Percentiles rank a stretch among this genome's conserved stretches.
Evolutionary conservation across 1,284 basidiomycete genomes (phyloP).

Genomic region (Moesziomyces parantarcticus): DNA sequence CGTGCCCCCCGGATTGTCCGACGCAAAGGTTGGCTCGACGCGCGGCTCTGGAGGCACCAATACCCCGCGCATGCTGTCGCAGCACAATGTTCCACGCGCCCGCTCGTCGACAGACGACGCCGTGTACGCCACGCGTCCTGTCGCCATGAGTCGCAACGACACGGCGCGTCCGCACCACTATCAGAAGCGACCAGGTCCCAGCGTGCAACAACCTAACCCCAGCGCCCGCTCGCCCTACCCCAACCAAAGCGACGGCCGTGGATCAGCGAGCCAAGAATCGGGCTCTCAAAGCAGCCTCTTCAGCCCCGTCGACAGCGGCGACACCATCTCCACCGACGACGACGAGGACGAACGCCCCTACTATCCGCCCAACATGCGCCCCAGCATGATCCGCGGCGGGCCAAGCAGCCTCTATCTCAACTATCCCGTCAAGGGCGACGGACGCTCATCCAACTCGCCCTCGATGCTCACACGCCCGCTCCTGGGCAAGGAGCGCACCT

Average conservation of each 20-base stretch:
- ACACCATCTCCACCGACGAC: slow-evolving; percentile 54
- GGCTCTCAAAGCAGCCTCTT: slow-evolving; percentile 50
- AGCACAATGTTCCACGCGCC: slow-evolving; percentile 15
- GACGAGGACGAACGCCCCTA: slow-evolving; percentile 57
- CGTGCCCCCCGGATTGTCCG: slow-evolving; percentile 42
- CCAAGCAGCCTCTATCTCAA: slow-evolving; percentile 50
- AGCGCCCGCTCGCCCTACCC: slow-evolving; percentile 29
- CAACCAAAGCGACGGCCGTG: slow-evolving; percentile 24
- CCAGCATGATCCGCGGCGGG: slow-evolving; percentile 50
- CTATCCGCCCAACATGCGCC: slow-evolving; percentile 45
- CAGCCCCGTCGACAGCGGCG: slow-evolving; percentile 50
- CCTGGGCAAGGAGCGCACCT: slow-evolving; percentile 29
- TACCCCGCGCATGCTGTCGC: slow-evolving; percentile 25
- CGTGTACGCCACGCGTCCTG: slow-evolving; percentile 17
- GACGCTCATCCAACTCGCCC: slow-evolving; percentile 24
- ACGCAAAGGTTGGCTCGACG: slow-evolving; percentile 19
- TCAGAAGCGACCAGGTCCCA: slow-evolving; percentile 37
- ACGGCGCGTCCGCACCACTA: slow-evolving; percentile 48
- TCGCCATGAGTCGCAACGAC: slow-evolving; percentile 45
- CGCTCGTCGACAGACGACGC: slow-evolving; percentile 22
- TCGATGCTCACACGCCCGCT: slow-evolving; percentile 21
- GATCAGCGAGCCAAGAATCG: slow-evolving; percentile 37
- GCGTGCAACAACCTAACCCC: slow-evolving; percentile 29
- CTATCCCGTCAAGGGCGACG: slow-evolving; percentile 27
- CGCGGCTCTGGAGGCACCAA: slow-evolving; percentile 12